These are phyloP conservation scores for Clathrus columnatus DNA, from an alignment of 768 basidiomycete species.

Conservation along the genomic window DNA sequence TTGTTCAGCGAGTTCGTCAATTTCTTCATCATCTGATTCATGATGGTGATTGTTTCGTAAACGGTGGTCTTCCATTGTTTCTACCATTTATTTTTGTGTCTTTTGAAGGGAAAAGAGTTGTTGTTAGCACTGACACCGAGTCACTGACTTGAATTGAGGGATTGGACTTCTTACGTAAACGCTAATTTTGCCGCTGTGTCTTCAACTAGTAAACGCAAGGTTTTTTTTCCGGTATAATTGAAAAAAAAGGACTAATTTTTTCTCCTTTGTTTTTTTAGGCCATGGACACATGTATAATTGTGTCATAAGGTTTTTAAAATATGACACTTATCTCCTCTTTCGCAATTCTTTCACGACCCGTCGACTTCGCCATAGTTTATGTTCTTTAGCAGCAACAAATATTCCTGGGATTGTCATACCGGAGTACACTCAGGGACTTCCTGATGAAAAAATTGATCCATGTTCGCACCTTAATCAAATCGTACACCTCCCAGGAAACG, in stretches of 20 bases:
- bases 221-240: too few relatives aligned
- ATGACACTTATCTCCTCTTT: not conserved
- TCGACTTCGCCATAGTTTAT: not conserved
- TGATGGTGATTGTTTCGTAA: too few relatives aligned
- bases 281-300: not conserved
- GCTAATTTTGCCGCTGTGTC: too few relatives aligned
- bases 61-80: too few relatives aligned
- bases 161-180: too few relatives aligned
- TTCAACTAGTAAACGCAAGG: too few relatives aligned
- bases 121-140: too few relatives aligned
- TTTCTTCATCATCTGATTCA: slow-evolving; percentile 58
- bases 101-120: not conserved
- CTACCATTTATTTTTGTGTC: too few relatives aligned
- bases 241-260: not conserved
- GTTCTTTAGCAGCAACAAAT: not conserved
- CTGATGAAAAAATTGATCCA: not conserved
- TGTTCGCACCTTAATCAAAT: not conserved
- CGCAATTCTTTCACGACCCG: not conserved
- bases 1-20: slow-evolving; percentile 40
- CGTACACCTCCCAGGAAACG: too few relatives aligned
- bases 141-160: too few relatives aligned
- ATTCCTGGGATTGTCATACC: not conserved
- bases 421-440: not conserved
- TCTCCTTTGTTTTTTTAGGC: not conserved
- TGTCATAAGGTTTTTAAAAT: not conserved